Conservation (phyloP, 129 eudicot genomes). For the Oenanthe sinensis region DNA sequence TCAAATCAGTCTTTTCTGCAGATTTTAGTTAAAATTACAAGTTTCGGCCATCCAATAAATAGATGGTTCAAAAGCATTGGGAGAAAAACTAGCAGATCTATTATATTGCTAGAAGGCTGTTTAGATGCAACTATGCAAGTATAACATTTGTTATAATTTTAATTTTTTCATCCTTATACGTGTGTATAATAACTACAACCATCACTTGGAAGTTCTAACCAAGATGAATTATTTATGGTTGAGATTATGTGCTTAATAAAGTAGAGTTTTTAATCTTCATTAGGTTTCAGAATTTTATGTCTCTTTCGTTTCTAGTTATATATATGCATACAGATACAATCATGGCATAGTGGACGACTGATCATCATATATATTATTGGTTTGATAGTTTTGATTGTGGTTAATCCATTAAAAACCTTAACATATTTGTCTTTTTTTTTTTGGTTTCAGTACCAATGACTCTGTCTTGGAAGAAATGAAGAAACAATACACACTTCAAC, state of each 20-base stretch:
- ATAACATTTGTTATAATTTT: neutral
- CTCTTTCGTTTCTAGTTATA: neutral
- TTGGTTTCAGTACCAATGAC: conserved; percentile 64
- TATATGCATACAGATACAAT: neutral
- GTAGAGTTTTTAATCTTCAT: neutral
- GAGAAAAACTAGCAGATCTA: neutral
- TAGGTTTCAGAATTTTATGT: neutral
- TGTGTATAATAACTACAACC: neutral
- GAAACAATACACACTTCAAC: conserved; percentile 65
- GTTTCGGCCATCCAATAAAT: neutral
- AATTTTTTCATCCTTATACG: neutral
- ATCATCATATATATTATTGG: neutral
- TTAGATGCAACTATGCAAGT: conserved; percentile 1
- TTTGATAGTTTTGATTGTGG: neutral
- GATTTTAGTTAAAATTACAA: neutral
- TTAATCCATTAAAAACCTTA: neutral
- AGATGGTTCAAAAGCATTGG: neutral
- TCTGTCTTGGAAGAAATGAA: conserved; percentile 79
- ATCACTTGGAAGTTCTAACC: neutral
- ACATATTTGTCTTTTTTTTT: neutral
- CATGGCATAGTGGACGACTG: neutral
- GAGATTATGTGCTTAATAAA: neutral
- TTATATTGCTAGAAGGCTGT: neutral
- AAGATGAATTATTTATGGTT: neutral
- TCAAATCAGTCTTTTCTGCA: neutral